A percentile compares a stretch with the other conserved stretches of the same genome.
Evolutionary conservation across 805 yeast species (phyloP).

Genomic region (Spathaspora sp.): DNA sequence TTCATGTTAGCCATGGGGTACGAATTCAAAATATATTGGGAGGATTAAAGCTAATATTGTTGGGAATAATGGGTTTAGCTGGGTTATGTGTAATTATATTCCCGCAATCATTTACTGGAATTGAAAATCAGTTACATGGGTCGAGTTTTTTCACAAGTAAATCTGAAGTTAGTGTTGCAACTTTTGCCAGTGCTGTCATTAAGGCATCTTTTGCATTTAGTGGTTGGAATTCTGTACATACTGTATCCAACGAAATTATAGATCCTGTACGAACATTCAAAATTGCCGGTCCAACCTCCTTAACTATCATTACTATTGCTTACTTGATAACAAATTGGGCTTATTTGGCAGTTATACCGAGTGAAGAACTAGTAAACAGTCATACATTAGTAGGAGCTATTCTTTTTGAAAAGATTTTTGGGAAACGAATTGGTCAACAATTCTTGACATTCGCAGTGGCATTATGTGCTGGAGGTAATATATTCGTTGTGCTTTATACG

Average conservation of each 20-base stretch:
- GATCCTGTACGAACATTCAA: constrained; percentile 55
- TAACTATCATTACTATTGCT: constrained; percentile 44
- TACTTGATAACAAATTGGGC: constrained; percentile 54
- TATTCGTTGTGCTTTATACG: constrained; percentile 57
- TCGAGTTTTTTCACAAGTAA: constrained; percentile 27
- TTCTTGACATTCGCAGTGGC: constrained; percentile 57
- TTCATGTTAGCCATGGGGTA: constrained; percentile 59
- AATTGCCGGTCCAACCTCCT: constrained; percentile 58
- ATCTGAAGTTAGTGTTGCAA: constrained; percentile 35
- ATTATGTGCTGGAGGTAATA: constrained; percentile 59
- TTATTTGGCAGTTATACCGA: constrained; percentile 51
- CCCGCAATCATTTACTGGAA: constrained; percentile 44
- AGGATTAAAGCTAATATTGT: constrained; percentile 51
- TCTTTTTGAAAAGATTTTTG: constrained; percentile 54
- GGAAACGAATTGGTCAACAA: constrained; percentile 48
- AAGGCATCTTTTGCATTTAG: constrained; percentile 57
- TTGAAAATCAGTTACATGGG: constrained; percentile 39
- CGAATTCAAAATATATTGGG: constrained; percentile 62
- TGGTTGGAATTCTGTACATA: constrained; percentile 64
- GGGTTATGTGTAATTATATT: constrained; percentile 55
- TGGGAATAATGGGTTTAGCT: constrained; percentile 51
- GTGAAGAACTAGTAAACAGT: constrained; percentile 48
- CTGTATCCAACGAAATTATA: constrained; percentile 57
- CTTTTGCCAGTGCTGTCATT: constrained; percentile 52
- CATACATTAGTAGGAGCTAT: constrained; percentile 60